Conservation (phyloP, 139 green algal genomes). For the Chlorella sp. region DNA sequence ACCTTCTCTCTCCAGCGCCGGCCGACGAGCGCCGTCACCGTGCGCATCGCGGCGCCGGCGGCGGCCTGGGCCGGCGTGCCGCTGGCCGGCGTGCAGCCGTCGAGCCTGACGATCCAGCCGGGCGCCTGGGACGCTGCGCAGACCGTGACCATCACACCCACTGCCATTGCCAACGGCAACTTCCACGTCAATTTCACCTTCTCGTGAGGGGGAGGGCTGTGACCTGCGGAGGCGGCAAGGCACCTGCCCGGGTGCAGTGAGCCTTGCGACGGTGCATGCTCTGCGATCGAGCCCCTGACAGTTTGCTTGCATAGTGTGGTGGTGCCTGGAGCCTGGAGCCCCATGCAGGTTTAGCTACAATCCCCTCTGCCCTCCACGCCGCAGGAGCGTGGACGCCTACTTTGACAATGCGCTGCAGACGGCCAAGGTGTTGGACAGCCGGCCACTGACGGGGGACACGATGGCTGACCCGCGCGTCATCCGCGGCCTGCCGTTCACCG, state of each 20-base stretch:
- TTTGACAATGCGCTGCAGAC: conserved; percentile 18
- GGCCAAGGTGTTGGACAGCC: conserved; percentile 23
- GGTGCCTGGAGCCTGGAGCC: too few relatives aligned
- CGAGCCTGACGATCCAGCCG: conserved; percentile 13
- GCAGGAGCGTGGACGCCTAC: conserved; percentile 24
- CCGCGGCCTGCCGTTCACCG: conserved; percentile 40
- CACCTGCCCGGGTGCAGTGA: too few relatives aligned
- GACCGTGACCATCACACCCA: conserved; percentile 26
- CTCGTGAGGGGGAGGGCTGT: conserved; percentile 22
- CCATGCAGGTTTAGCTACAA: too few relatives aligned
- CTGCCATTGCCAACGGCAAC: conserved; percentile 11
- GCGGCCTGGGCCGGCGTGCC: conserved; percentile 31
- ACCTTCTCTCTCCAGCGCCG: not conserved
- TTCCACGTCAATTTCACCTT: conserved; percentile 44
- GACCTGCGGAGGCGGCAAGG: too few relatives aligned
- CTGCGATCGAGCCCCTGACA: too few relatives aligned
- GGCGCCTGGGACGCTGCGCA: conserved; percentile 3
- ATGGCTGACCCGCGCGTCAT: conserved; percentile 22
- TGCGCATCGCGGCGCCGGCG: too few relatives aligned
- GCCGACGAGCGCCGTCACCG: conserved; percentile 23
- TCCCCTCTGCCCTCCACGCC: not conserved
- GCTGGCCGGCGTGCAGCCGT: conserved; percentile 34
- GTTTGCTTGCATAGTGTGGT: too few relatives aligned
- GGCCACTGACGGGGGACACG: conserved; percentile 35
- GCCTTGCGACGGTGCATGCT: too few relatives aligned